A percentile compares a stretch with the other conserved stretches of the same genome.
Conservation (phyloP, 495 filamentous ascomycete species). For the Amorphotheca resinae region DNA sequence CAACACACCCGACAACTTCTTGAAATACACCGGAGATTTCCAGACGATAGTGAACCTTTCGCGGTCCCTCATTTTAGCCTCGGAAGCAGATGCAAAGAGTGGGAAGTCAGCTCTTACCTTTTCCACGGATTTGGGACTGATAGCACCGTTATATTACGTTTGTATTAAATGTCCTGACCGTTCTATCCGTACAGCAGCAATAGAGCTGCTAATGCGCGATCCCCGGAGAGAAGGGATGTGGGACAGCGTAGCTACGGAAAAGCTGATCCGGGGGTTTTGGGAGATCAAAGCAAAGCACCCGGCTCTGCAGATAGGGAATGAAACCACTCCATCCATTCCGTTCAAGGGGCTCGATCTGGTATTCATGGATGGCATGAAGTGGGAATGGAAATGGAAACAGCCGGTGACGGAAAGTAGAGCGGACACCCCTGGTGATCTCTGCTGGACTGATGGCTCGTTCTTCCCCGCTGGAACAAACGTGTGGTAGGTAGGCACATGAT, state of each 20-base stretch:
- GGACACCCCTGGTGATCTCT: no score
- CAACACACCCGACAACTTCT: conserved; percentile 3
- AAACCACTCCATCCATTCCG: not conserved
- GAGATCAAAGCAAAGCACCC: conserved; percentile 6
- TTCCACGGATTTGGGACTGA: conserved; percentile 24
- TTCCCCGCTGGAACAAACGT: no score
- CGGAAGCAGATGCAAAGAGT: conserved; percentile 5
- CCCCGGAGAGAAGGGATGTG: conserved; percentile 37
- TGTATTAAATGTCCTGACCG: conserved; percentile 29
- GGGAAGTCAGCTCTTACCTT: conserved; percentile 14
- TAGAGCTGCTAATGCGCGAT: conserved; percentile 24
- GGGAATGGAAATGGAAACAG: conserved; percentile 15
- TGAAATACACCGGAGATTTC: conserved; percentile 5
- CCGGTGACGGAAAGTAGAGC: no score
- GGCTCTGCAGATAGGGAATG: not conserved
- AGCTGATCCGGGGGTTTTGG: conserved; percentile 13
- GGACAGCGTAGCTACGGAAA: conserved; percentile 17
- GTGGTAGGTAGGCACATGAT: no score
- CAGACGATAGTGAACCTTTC: conserved; percentile 7
- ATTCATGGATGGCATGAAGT: conserved; percentile 12
- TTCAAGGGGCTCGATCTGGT: conserved; percentile 6
- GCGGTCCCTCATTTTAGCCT: conserved; percentile 9
- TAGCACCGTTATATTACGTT: conserved; percentile 27
- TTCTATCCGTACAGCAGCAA: conserved; percentile 26
- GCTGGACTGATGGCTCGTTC: no score